These are phyloP conservation scores for Pichia nakasei DNA, from an alignment of 805 yeast genomes.

Conservation along the genomic window DNA sequence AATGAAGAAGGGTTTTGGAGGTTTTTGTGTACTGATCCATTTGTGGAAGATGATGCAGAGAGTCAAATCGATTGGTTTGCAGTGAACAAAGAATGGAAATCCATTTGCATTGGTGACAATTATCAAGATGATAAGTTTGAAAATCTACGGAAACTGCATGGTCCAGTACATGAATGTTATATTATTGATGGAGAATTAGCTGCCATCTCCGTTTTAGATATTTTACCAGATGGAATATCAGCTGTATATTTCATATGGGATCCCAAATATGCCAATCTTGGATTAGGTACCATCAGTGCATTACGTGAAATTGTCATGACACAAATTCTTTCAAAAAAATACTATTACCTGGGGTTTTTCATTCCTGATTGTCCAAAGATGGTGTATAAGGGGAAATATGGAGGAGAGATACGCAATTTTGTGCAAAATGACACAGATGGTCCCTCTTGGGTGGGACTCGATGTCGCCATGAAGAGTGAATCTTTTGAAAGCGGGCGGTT, in stretches of 20 bases:
- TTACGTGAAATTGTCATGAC: slow-evolving; percentile 58
- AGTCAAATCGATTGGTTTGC: slow-evolving; percentile 31
- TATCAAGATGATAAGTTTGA: slow-evolving; percentile 18
- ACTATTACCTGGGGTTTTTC: slow-evolving; percentile 75
- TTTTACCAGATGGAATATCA: slow-evolving; percentile 68
- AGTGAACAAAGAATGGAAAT: slow-evolving; percentile 29
- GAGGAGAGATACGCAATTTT: slow-evolving; percentile 59
- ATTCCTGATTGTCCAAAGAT: slow-evolving; percentile 74
- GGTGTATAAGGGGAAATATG: slow-evolving; percentile 72
- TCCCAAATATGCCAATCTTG: slow-evolving; percentile 60
- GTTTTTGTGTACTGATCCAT: slow-evolving; percentile 67
- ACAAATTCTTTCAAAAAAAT: slow-evolving; percentile 36
- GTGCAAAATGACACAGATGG: slow-evolving; percentile 16
- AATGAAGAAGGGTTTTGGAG: slow-evolving; percentile 41
- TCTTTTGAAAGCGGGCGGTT: slow-evolving; percentile 7
- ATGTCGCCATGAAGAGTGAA: slow-evolving; percentile 4
- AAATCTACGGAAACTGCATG: slow-evolving; percentile 25
- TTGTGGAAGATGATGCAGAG: slow-evolving; percentile 25
- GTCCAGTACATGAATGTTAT: slow-evolving; percentile 76
- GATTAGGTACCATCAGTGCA: slow-evolving; percentile 73
- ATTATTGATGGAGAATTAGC: slow-evolving; percentile 42
- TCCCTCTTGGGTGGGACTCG: slow-evolving; percentile 9
- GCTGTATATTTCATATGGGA: slow-evolving; percentile 87
- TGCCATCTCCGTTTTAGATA: slow-evolving; percentile 70
- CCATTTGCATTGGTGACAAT: neutral